These are phyloP conservation scores for Phaffomyces antillensis DNA, from an alignment of 805 yeast species.

Conservation along the genomic window DNA sequence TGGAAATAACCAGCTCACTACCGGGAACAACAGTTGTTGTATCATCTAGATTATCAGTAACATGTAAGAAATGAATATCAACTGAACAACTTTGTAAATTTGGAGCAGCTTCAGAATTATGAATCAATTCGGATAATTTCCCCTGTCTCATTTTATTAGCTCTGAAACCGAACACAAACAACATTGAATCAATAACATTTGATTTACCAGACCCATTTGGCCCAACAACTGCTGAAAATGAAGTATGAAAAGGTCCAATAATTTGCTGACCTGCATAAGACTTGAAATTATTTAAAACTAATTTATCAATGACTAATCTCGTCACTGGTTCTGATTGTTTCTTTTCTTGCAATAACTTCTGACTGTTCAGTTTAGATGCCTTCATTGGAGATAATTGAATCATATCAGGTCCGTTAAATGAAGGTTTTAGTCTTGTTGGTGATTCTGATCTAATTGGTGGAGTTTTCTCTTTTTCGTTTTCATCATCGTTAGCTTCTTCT, in stretches of 20 bases:
- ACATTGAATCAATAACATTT: constrained; percentile 91
- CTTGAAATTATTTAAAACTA: constrained; percentile 80
- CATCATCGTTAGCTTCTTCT: too few species aligned
- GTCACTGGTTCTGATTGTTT: constrained; percentile 29
- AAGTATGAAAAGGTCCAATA: constrained; percentile 90
- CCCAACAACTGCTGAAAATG: constrained; percentile 96
- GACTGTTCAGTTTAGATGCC: constrained; percentile 26
- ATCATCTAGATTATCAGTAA: constrained; percentile 49
- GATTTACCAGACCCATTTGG: constrained; percentile 99
- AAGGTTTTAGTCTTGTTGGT: constrained; percentile 28
- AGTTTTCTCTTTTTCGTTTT: too few species aligned
- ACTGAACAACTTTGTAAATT: constrained; percentile 74
- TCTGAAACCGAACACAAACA: constrained; percentile 94
- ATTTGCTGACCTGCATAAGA: constrained; percentile 91
- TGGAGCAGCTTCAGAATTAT: constrained; percentile 72
- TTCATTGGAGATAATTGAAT: constrained; percentile 35
- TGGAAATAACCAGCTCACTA: constrained; percentile 56
- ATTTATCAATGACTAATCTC: constrained; percentile 69
- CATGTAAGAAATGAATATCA: constrained; percentile 81
- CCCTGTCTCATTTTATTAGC: constrained; percentile 97
- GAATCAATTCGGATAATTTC: constrained; percentile 86
- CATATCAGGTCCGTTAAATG: constrained; percentile 31
- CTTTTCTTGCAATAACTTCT: constrained; percentile 15
- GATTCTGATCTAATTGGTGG: constrained; percentile 15
- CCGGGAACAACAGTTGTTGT: constrained; percentile 41